A percentile compares a stretch with the other conserved stretches of the same genome.
These are phyloP conservation scores for Eragrostis curvula DNA, from an alignment of 176 grass and related monocot species.

Conservation along the genomic window DNA sequence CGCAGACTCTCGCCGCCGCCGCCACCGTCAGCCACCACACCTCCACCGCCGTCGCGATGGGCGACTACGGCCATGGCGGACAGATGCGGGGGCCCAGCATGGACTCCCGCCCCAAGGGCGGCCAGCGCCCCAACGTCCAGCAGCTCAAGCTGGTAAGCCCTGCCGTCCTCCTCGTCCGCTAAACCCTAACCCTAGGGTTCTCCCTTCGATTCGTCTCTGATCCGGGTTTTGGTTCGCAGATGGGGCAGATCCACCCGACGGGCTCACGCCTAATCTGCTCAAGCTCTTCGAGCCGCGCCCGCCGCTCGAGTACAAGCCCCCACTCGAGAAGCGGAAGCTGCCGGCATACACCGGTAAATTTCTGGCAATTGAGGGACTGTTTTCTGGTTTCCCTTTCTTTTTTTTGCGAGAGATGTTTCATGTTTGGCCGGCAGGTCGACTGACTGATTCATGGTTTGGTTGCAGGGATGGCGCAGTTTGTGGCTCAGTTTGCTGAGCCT, in stretches of 20 bases:
- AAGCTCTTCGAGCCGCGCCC: conserved; percentile 92
- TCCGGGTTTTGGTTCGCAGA: conserved; percentile 56
- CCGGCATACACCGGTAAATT: conserved; percentile 68
- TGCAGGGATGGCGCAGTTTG: conserved; percentile 73
- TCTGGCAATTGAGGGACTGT: background rate
- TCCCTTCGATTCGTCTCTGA: background rate
- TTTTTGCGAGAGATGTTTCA: background rate
- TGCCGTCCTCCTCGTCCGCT: background rate
- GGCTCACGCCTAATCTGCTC: conserved; percentile 84
- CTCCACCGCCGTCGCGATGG: conserved; percentile 51
- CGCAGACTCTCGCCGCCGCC: conserved; percentile 6
- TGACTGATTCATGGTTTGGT: background rate
- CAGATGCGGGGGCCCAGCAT: conserved; percentile 59
- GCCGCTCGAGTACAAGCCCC: conserved; percentile 78
- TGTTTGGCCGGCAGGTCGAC: background rate
- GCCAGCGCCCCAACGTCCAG: conserved; percentile 77
- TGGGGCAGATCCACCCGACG: conserved; percentile 87
- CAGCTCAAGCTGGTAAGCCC: conserved; percentile 79
- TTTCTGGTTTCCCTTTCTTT: background rate
- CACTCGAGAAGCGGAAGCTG: conserved; percentile 73
- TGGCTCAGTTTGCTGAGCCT: conserved; percentile 60
- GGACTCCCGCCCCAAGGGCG: conserved; percentile 73
- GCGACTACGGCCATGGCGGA: conserved; percentile 73
- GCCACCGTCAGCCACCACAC: background rate
- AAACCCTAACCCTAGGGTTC: conserved; percentile 58